These are phyloP conservation scores for Gliomastix tumulicola DNA, from an alignment of 2,329 filamentous ascomycete genomes.

Conservation along the genomic window DNA sequence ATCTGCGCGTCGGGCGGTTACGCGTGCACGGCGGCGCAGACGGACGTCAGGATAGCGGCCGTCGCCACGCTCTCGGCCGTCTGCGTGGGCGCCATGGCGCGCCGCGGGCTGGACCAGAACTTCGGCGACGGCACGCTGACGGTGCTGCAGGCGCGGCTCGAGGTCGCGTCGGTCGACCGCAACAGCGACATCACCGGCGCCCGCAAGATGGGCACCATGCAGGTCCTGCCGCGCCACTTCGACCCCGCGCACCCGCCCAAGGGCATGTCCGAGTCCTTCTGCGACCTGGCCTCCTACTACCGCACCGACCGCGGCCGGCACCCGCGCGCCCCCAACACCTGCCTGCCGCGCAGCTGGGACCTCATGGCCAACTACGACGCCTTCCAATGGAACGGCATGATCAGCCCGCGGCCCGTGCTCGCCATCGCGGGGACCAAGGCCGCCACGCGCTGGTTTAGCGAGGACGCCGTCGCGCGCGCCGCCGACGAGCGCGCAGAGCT, in stretches of 20 bases:
- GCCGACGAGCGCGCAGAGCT: conserved; percentile 8
- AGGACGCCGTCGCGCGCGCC: conserved; percentile 1
- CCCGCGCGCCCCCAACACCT: conserved; percentile 2
- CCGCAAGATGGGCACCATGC: not conserved
- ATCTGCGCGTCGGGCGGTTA: conserved; percentile 31
- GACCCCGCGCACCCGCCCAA: not conserved
- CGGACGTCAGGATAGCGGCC: conserved; percentile 27
- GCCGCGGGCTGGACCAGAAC: conserved; percentile 5
- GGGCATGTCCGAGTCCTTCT: conserved; percentile 1
- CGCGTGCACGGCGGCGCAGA: conserved; percentile 20
- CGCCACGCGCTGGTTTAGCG: conserved; percentile 6
- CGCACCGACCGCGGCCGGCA: conserved; percentile 6
- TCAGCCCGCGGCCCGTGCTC: conserved; percentile 6
- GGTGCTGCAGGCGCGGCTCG: not conserved
- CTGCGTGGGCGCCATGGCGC: conserved; percentile 18
- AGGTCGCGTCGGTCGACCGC: not conserved
- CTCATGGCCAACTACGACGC: conserved; percentile 6
- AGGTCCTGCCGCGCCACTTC: too few relatives aligned
- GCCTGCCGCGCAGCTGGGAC: conserved; percentile 3
- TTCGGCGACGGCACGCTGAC: too few relatives aligned
- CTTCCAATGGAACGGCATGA: conserved; percentile 5
- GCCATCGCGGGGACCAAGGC: conserved; percentile 8
- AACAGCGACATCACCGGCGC: not conserved
- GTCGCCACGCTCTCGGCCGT: conserved; percentile 20
- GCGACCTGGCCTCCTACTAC: conserved; percentile 9